A percentile compares a stretch with the other conserved stretches of the same genome.
phyloP scores from a whole-genome alignment of 331 rosid species.

The Prunus yedoensis region DNA sequence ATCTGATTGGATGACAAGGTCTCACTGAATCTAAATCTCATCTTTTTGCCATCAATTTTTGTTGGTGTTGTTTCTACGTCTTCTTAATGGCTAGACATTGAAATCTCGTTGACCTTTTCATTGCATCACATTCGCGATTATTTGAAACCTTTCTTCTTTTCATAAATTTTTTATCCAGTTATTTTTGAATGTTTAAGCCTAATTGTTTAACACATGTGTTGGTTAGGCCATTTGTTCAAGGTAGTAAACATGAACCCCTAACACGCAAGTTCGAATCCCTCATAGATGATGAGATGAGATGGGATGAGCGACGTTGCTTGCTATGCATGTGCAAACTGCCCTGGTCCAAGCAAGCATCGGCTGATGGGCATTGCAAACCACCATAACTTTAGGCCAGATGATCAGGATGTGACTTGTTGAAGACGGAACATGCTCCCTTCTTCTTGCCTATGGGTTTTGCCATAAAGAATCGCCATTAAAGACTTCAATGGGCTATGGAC shows the following conservation, averaged over 20 bases:
- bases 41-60: not conserved
- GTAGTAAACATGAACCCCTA: no score
- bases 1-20: not conserved
- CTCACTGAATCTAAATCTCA: not conserved
- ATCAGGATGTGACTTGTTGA: not conserved
- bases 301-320: not conserved
- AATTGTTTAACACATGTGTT: no score
- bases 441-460: not conserved
- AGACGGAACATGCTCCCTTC: not conserved
- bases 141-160: no score
- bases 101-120: not conserved
- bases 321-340: not conserved
- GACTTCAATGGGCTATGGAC: not conserved
- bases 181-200: no score
- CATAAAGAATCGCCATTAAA: slow-evolving; percentile 6
- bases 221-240: no score
- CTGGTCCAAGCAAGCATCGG: slow-evolving; percentile 3
- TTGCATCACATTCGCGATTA: not conserved
- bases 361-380: not conserved
- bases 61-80: not conserved
- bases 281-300: no score
- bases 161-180: no score
- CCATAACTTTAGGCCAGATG: not conserved
- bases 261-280: no score
- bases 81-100: not conserved